Conservation (phyloP, 345 rosid genomes). For the Passiflora organensis region DNA sequence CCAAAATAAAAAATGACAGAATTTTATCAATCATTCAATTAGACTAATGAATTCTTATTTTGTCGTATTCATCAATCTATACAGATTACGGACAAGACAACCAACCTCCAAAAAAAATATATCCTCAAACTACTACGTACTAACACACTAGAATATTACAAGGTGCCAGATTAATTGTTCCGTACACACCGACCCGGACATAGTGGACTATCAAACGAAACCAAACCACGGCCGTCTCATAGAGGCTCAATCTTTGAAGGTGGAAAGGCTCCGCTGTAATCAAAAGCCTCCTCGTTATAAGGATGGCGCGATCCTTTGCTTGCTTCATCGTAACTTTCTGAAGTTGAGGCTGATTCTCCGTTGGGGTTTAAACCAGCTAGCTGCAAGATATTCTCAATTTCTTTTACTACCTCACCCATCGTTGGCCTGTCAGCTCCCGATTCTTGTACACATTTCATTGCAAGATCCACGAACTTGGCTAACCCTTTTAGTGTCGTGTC, state of each 20-base stretch:
- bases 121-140: no score
- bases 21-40: no score
- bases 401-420: constrained; percentile 31
- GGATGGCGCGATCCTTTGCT: constrained; percentile 14
- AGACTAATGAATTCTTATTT: no score
- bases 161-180: no score
- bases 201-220: no score
- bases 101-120: no score
- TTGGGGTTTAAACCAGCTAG: constrained; percentile 28
- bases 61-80: no score
- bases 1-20: no score
- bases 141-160: no score
- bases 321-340: constrained; percentile 13
- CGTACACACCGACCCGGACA: no score
- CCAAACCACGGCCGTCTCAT: no score
- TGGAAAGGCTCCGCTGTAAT: constrained; percentile 18
- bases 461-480: constrained; percentile 19
- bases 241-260: constrained; percentile 12
- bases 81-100: no score
- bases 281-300: constrained; percentile 12
- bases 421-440: constrained; percentile 21
- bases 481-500: constrained; percentile 33
- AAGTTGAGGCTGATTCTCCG: constrained; percentile 20
- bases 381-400: constrained; percentile 26
- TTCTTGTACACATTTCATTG: constrained; percentile 23